These are phyloP conservation scores for Chamaecyparis obtusa DNA, from an alignment of 75 land plant species.

Conservation along the genomic window DNA sequence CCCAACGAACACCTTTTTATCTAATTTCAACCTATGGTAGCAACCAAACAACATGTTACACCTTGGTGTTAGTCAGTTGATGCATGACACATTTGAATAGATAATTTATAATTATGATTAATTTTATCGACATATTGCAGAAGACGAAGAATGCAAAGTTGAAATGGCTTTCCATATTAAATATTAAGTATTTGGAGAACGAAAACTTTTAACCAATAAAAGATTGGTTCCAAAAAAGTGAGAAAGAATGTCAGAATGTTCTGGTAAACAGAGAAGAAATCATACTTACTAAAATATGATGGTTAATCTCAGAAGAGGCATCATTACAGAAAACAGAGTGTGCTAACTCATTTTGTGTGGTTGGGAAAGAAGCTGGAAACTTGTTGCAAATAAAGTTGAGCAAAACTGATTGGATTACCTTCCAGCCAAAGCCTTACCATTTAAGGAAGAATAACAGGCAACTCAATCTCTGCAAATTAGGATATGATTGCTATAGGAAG, in stretches of 20 bases:
- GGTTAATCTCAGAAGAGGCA: background rate
- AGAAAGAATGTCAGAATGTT: background rate
- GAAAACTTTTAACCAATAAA: background rate
- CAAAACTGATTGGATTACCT: slow-evolving; percentile 87
- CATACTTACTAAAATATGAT: background rate
- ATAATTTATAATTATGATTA: background rate
- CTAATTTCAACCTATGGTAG: slow-evolving; percentile 52
- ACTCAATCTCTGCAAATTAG: slow-evolving; percentile 78
- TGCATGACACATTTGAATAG: slow-evolving; percentile 2
- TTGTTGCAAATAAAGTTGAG: slow-evolving; percentile 74
- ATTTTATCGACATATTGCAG: background rate
- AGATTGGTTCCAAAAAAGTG: background rate
- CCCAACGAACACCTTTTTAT: slow-evolving; percentile 58
- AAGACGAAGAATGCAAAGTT: background rate
- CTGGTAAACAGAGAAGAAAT: background rate
- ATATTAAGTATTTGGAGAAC: background rate
- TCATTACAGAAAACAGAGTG: background rate
- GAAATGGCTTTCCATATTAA: background rate
- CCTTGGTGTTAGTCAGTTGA: background rate
- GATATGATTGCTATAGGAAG: slow-evolving; percentile 88
- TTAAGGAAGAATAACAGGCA: slow-evolving; percentile 45
- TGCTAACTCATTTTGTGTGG: slow-evolving; percentile 60
- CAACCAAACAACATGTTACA: slow-evolving; percentile 8
- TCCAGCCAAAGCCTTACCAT: slow-evolving; percentile 70
- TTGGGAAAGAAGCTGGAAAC: slow-evolving; percentile 69